Conservation (phyloP, 352 stramenopile genomes). For the Nothophytophthora sp. region DNA sequence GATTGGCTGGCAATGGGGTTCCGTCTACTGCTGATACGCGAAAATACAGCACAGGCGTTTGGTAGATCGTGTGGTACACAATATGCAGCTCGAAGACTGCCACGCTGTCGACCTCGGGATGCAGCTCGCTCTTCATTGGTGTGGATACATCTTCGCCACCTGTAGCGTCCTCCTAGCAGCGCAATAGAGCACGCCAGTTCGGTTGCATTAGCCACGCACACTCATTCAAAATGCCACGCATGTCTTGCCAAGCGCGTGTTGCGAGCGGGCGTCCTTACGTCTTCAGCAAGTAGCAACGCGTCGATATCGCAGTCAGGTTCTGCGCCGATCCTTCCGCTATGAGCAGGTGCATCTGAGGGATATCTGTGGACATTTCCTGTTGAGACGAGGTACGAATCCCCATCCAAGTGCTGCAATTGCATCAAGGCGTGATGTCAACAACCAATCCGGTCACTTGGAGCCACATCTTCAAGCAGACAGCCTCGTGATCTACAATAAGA, state of each 20-base stretch:
- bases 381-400: slow-evolving; percentile 72
- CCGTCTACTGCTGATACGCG: slow-evolving; percentile 41
- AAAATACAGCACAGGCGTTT: slow-evolving; percentile 79
- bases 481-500: no score
- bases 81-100: slow-evolving; percentile 82
- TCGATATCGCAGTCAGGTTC: slow-evolving; percentile 10
- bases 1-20: slow-evolving; percentile 18
- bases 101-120: slow-evolving; percentile 11
- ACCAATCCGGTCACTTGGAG: neutral
- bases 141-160: slow-evolving; percentile 5
- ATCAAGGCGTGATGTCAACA: neutral
- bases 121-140: neutral
- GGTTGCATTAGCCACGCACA: neutral
- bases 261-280: slow-evolving; percentile 8
- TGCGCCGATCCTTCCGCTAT: neutral
- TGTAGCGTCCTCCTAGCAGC: slow-evolving; percentile 1
- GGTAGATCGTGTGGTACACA: slow-evolving; percentile 78
- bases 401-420: slow-evolving; percentile 49
- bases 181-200: neutral
- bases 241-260: no score
- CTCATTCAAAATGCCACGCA: no score
- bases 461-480: no score
- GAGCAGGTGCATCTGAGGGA: neutral
- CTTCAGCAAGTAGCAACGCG: slow-evolving; percentile 14
- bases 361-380: slow-evolving; percentile 30